Evolutionary conservation across 1,284 basidiomycete species (phyloP).

Genomic region (Rhodotorula mucilaginosa): DNA sequence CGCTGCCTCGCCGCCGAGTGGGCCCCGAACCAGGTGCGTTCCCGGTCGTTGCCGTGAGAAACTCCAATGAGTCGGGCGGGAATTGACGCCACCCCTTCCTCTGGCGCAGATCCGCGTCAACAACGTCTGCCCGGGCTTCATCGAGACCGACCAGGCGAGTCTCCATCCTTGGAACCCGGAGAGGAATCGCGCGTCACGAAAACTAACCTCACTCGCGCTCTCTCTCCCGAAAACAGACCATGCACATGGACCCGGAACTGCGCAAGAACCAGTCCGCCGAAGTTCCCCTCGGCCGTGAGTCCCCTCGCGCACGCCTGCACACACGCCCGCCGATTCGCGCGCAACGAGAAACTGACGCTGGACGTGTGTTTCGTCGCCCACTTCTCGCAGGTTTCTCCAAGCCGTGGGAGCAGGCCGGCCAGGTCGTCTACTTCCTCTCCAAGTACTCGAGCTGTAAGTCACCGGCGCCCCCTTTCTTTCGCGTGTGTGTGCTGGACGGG

Average conservation of each 20-base stretch:
- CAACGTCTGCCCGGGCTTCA: constrained; percentile 51
- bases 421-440: constrained; percentile 55
- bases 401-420: constrained; percentile 55
- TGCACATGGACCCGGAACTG: constrained; percentile 38
- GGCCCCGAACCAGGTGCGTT: constrained; percentile 49
- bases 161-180: not conserved
- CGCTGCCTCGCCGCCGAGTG: constrained; percentile 64
- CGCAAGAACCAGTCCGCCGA: constrained; percentile 40
- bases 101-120: constrained; percentile 58
- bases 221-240: not conserved
- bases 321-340: not conserved
- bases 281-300: constrained; percentile 53
- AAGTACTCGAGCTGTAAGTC: constrained; percentile 41
- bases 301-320: not conserved
- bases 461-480: constrained; percentile 40
- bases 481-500: too few relatives aligned
- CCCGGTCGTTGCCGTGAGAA: too few relatives aligned
- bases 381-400: constrained; percentile 41
- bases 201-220: not conserved
- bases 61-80: too few relatives aligned
- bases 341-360: not conserved
- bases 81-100: not conserved
- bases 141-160: constrained; percentile 13
- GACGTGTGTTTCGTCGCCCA: too few relatives aligned
- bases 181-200: not conserved